phyloP scores from a whole-genome alignment of 2,329 filamentous ascomycete species.

The Alternaria panax region DNA sequence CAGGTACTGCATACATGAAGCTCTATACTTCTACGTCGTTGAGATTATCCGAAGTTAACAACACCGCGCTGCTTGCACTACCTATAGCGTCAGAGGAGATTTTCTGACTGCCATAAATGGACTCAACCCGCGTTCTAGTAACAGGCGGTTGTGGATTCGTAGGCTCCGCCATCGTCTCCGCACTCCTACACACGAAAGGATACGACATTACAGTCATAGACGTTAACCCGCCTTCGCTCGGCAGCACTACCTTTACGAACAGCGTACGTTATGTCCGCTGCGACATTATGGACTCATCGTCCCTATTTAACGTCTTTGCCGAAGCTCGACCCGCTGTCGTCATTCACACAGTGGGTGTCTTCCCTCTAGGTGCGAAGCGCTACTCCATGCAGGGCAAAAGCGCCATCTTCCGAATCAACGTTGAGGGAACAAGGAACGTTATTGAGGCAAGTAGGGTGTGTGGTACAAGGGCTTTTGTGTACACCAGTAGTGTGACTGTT shows the following conservation, averaged over 20 bases:
- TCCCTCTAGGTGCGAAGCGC: constrained; percentile 48
- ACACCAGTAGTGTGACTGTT: constrained; percentile 88
- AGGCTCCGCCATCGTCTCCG: constrained; percentile 52
- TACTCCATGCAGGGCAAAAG: constrained; percentile 51
- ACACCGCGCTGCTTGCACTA: background rate
- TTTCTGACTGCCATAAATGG: constrained; percentile 26
- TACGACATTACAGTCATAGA: constrained; percentile 53
- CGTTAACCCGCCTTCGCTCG: constrained; percentile 46
- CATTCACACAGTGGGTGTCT: constrained; percentile 79
- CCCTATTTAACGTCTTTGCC: constrained; percentile 59
- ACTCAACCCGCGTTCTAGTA: constrained; percentile 48
- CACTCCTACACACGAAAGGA: constrained; percentile 45
- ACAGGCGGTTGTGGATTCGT: constrained; percentile 60
- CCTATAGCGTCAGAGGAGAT: background rate
- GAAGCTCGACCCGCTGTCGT: constrained; percentile 79
- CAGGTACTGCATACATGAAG: background rate
- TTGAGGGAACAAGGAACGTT: constrained; percentile 82
- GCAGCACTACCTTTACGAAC: constrained; percentile 33
- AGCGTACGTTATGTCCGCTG: constrained; percentile 47
- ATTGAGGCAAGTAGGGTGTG: constrained; percentile 73
- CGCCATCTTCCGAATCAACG: constrained; percentile 82
- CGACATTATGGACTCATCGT: constrained; percentile 50
- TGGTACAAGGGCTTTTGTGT: constrained; percentile 83
- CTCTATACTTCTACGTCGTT: background rate
- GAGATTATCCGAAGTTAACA: background rate